Evolutionary conservation across 352 stramenopile genomes (phyloP).

Genomic region (Globisporangium canariense): DNA sequence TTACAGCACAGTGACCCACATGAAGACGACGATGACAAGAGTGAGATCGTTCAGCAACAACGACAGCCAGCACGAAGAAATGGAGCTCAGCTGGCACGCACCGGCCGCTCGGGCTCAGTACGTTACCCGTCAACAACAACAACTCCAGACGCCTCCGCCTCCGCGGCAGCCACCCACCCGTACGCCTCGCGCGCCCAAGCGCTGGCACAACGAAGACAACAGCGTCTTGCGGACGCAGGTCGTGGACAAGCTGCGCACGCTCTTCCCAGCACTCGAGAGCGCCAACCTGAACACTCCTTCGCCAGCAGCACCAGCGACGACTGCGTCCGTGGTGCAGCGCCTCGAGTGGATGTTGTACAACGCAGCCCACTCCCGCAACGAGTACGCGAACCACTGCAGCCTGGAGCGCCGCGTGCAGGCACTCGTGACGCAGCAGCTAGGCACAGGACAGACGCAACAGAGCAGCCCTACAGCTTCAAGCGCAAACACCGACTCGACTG

Average conservation of each 20-base stretch:
- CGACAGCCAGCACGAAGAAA: background rate
- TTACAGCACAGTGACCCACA: background rate
- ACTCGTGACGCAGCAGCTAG: conserved; percentile 47
- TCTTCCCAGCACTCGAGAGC: conserved; percentile 27
- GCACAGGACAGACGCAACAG: background rate
- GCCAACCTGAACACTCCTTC: conserved; percentile 14
- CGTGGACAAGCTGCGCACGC: conserved; percentile 23
- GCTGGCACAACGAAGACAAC: conserved; percentile 20
- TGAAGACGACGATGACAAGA: conserved; percentile 1
- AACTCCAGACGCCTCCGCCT: background rate
- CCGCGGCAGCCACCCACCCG: conserved; percentile 16
- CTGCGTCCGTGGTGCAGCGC: conserved; percentile 59
- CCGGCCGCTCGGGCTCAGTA: background rate
- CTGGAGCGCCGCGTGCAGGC: conserved; percentile 70
- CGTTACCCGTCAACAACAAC: background rate
- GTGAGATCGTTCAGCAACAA: conserved; percentile 1
- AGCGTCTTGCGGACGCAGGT: conserved; percentile 21
- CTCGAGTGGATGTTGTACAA: conserved; percentile 81
- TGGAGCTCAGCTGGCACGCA: background rate
- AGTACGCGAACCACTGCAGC: conserved; percentile 62
- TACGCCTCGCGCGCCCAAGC: conserved; percentile 11
- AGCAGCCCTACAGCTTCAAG: background rate
- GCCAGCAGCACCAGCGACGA: background rate
- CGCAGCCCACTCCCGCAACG: conserved; percentile 51
- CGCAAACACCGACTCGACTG: background rate